Evolutionary conservation across 1,284 basidiomycete species (phyloP), one percentile per base, ranked within the genome.

Genomic region (Bjerkandera adusta): DNA sequence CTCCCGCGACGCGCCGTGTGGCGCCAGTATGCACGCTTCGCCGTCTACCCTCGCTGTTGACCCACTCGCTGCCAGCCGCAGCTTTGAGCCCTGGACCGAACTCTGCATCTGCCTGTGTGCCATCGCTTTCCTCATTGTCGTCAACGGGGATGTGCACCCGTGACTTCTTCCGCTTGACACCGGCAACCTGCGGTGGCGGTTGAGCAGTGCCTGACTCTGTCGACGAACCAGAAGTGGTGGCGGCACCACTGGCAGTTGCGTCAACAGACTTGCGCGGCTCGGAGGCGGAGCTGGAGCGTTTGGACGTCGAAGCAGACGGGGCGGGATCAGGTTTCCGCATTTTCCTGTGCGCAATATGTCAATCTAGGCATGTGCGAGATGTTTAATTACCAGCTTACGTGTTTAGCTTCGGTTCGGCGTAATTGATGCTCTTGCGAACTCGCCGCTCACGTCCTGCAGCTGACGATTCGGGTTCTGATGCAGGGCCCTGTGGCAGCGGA

Each of bases 371-470:
- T 25, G 37, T 36, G 47, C 39, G 35, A 30, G 25, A 40, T 41
- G 44, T 42, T 15, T 22, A 45, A 40, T 16, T 48, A 37, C 21
- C 24, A 34, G 4, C 15, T 54, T 63, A 92, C 89, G 88, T 92
- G 63, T 91, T 92, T 24, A 94, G 73, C 65, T 91, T 93, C 10
- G 91, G 91, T 63, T 94, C 91, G 1, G 90, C 77, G 59, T 94
- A 93, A 63, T 92, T 93, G 45, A 93, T 74, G 57, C 89, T 92
- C 69, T 84, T 91, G 36, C 91, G 75, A 12, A 77, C 67, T 46
- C 91, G 73, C 50, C 85, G 72, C 59, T 88, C 85, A 45, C 89
- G 73, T n/a, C 75, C 76, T n/a, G 26, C 36, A 13, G 38, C 29
- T 11, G 27, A 18, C 22, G 38, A n/a, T 26, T 75, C 75, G 25